A percentile compares a stretch with the other conserved stretches of the same genome.
phyloP scores from a whole-genome alignment of 257 asterid species.

The Nicotiana knightiana region DNA sequence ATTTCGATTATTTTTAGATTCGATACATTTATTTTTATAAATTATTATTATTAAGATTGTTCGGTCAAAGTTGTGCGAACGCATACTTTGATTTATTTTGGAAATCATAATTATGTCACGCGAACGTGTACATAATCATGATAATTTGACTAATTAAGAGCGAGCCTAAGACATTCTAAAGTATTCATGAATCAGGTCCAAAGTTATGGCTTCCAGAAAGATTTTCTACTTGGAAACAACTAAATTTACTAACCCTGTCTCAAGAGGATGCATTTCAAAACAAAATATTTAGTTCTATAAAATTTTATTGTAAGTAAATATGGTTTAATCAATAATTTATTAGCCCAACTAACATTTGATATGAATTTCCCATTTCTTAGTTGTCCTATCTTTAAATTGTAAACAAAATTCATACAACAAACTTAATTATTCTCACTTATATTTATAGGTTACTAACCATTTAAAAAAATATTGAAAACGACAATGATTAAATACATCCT shows the following conservation, averaged over 20 bases:
- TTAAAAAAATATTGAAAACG: neutral
- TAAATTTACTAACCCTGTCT: neutral
- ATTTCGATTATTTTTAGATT: no score
- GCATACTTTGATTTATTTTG: no score
- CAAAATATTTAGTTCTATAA: no score
- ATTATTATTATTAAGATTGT: no score
- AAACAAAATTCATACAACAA: neutral
- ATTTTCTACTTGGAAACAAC: neutral
- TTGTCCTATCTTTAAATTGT: neutral
- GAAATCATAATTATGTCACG: no score
- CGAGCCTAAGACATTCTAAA: no score
- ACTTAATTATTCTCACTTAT: neutral
- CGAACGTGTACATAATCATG: no score
- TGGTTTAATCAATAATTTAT: neutral
- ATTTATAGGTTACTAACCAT: neutral
- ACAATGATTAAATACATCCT: neutral
- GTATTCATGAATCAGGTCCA: no score
- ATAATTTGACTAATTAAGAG: no score
- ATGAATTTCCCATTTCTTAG: neutral
- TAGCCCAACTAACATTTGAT: neutral
- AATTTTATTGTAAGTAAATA: no score
- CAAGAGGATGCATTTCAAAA: neutral
- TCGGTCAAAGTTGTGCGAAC: no score
- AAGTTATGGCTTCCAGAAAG: neutral
- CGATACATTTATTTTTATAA: no score